A percentile compares a stretch with the other conserved stretches of the same genome.
These are phyloP conservation scores for Hymenoscyphus scutula DNA, from an alignment of 2,329 filamentous ascomycete species.

Conservation along the genomic window DNA sequence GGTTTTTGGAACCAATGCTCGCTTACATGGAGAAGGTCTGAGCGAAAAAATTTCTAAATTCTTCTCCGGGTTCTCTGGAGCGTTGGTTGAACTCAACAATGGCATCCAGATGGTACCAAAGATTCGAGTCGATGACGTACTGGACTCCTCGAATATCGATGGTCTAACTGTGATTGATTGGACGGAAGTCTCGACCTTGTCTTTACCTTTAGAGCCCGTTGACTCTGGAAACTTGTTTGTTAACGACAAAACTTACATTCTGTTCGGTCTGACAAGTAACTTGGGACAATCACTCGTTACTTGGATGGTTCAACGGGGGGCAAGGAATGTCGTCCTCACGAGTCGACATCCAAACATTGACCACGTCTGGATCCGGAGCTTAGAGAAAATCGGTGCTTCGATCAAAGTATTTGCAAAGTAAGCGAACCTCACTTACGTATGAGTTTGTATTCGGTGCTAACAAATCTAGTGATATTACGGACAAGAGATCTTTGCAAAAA, in stretches of 20 bases:
- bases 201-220: not conserved
- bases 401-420: conserved; percentile 6
- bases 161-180: conserved; percentile 6
- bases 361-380: not conserved
- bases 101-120: not conserved
- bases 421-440: not conserved
- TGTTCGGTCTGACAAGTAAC: conserved; percentile 31
- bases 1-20: not conserved
- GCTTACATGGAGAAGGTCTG: not conserved
- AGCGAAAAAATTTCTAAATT: not conserved
- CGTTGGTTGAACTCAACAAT: not conserved
- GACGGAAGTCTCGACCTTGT: conserved; percentile 28
- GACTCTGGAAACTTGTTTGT: conserved; percentile 14
- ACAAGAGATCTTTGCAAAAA: not conserved
- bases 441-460: not conserved
- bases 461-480: conserved; percentile 3
- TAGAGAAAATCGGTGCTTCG: not conserved
- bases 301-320: conserved; percentile 43
- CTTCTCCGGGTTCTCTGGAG: not conserved
- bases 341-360: conserved; percentile 39
- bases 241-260: conserved; percentile 33
- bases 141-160: not conserved
- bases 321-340: conserved; percentile 38
- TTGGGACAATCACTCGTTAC: conserved; percentile 39
- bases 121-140: not conserved